These are phyloP conservation scores for Scleroderma bovista DNA, from an alignment of 768 basidiomycete genomes.

Conservation along the genomic window DNA sequence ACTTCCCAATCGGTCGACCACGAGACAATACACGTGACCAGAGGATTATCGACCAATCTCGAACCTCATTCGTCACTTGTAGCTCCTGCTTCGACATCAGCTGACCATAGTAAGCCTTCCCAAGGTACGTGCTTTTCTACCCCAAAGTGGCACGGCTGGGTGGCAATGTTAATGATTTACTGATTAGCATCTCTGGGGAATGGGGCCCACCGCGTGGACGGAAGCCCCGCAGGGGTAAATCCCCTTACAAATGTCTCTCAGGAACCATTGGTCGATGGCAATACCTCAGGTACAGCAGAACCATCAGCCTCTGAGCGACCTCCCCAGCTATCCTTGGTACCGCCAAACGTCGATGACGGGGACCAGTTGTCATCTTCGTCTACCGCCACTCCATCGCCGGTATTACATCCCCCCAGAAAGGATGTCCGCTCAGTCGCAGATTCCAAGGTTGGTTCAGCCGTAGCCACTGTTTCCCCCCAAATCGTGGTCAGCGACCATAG, in stretches of 20 bases:
- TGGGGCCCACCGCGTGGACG: constrained; percentile 9
- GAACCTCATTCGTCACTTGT: constrained; percentile 11
- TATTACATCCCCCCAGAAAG: constrained; percentile 11
- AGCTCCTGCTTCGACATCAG: constrained; percentile 6
- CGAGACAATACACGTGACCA: constrained; percentile 18
- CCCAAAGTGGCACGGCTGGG: neutral
- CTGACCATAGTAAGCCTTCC: constrained; percentile 2
- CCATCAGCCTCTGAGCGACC: constrained; percentile 6
- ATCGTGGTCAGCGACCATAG: constrained; percentile 28
- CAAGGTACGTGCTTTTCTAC: constrained; percentile 12
- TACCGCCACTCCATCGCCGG: constrained; percentile 9
- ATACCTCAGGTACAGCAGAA: constrained; percentile 2
- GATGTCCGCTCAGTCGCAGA: constrained; percentile 9
- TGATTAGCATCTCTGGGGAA: constrained; percentile 12
- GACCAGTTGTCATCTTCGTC: constrained; percentile 8
- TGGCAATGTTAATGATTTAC: constrained; percentile 7
- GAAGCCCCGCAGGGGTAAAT: constrained; percentile 3
- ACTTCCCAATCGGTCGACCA: constrained; percentile 17
- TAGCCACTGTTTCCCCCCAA: constrained; percentile 12
- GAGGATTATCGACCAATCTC: constrained; percentile 8
- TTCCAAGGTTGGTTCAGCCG: constrained; percentile 4
- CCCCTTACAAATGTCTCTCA: constrained; percentile 5
- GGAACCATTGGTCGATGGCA: constrained; percentile 4
- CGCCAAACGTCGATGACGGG: constrained; percentile 6
- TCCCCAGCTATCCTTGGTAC: constrained; percentile 6